These are phyloP conservation scores for Globisporangium abappressorium DNA, from an alignment of 352 stramenopile genomes.

Conservation along the genomic window DNA sequence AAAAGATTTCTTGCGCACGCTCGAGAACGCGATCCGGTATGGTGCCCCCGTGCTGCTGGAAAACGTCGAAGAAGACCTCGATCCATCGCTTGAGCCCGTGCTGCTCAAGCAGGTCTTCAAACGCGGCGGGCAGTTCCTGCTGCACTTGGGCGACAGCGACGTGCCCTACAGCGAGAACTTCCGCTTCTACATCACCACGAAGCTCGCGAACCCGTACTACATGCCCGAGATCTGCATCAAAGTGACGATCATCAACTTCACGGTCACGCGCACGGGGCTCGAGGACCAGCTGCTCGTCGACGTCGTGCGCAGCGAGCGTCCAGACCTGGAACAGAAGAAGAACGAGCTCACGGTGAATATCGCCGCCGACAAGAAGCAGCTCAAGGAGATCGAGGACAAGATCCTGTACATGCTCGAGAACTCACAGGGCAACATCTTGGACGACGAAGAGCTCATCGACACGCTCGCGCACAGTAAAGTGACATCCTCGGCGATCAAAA, in stretches of 20 bases:
- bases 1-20: conserved; percentile 89
- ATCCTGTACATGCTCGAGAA: conserved; percentile 94
- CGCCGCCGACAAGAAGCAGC: conserved; percentile 88
- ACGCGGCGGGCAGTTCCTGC: conserved; percentile 80
- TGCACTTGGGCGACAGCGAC: conserved; percentile 91
- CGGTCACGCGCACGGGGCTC: conserved; percentile 88
- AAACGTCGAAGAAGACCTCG: conserved; percentile 92
- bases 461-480: conserved; percentile 88
- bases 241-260: conserved; percentile 95
- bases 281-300: conserved; percentile 93
- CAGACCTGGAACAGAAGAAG: conserved; percentile 91
- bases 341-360: conserved; percentile 92
- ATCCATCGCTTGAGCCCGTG: conserved; percentile 91
- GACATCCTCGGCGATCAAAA: conserved; percentile 89
- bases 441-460: conserved; percentile 93
- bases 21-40: conserved; percentile 92
- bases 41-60: conserved; percentile 90
- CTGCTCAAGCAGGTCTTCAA: conserved; percentile 94
- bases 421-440: conserved; percentile 92
- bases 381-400: conserved; percentile 95
- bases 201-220: conserved; percentile 93
- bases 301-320: conserved; percentile 90
- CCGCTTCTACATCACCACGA: conserved; percentile 93
- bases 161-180: conserved; percentile 93
- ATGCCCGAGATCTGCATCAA: conserved; percentile 95